phyloP scores from a whole-genome alignment of 2,329 filamentous ascomycete genomes.

The Alternaria novae-zelandiae region DNA sequence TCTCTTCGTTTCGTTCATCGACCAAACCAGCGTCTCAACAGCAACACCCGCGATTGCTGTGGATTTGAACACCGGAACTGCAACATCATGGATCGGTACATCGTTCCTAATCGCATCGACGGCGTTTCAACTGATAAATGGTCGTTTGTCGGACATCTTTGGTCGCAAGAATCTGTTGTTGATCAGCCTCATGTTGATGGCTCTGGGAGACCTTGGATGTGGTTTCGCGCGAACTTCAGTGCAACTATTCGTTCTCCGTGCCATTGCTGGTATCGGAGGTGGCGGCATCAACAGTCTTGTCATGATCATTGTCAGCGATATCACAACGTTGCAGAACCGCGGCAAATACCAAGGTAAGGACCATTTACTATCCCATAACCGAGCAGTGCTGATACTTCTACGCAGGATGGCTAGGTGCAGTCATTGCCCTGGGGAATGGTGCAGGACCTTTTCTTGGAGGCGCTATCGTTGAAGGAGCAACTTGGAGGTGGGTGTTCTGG shows the following conservation, averaged over 20 bases:
- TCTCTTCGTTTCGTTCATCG: constrained; percentile 62
- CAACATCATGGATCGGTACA: constrained; percentile 63
- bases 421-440: constrained; percentile 26
- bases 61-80: constrained; percentile 49
- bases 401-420: constrained; percentile 20
- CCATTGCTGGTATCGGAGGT: constrained; percentile 62
- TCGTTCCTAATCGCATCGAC: constrained; percentile 64
- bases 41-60: constrained; percentile 45
- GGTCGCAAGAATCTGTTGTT: constrained; percentile 54
- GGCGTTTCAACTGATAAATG: constrained; percentile 69
- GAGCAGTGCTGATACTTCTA: background rate
- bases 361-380: too few relatives aligned
- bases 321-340: constrained; percentile 42
- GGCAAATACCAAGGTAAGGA: constrained; percentile 44
- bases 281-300: constrained; percentile 61
- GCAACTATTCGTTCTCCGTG: constrained; percentile 68
- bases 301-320: constrained; percentile 47
- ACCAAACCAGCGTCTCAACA: constrained; percentile 63
- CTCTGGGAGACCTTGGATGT: constrained; percentile 65
- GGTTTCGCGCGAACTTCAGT: constrained; percentile 61
- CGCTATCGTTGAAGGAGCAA: constrained; percentile 20
- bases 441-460: constrained; percentile 29
- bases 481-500: constrained; percentile 26
- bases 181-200: constrained; percentile 61
- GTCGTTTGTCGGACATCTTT: constrained; percentile 67